Percentiles rank a stretch among this genome's conserved stretches.
These are phyloP conservation scores for Mycena olivaceomarginata DNA, from an alignment of 768 basidiomycete species.

Conservation along the genomic window DNA sequence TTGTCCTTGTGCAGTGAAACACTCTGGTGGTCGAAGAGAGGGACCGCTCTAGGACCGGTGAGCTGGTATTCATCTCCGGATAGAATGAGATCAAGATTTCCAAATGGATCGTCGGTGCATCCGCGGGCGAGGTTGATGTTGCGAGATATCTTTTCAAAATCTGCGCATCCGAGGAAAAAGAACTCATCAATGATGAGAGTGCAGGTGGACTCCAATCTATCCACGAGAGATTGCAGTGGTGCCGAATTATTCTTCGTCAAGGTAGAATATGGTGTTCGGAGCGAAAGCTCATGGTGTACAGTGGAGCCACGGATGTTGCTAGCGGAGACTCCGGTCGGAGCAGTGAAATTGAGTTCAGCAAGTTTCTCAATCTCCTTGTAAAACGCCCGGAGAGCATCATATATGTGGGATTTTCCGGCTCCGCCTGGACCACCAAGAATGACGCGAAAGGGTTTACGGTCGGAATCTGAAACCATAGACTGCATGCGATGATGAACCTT, in stretches of 20 bases:
- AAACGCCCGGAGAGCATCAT: constrained; percentile 38
- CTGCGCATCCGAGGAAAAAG: constrained; percentile 38
- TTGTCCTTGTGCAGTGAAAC: neutral
- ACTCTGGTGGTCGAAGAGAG: constrained; percentile 18
- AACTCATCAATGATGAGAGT: constrained; percentile 41
- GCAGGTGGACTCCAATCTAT: neutral
- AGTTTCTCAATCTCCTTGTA: constrained; percentile 10
- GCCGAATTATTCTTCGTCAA: constrained; percentile 21
- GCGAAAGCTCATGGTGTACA: constrained; percentile 25
- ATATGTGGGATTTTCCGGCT: constrained; percentile 47
- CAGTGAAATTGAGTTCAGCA: constrained; percentile 34
- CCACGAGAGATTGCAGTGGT: neutral
- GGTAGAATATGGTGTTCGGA: neutral
- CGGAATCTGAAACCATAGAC: neutral
- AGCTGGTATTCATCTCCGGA: constrained; percentile 43
- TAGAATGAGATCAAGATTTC: constrained; percentile 33
- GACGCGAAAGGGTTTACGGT: constrained; percentile 38
- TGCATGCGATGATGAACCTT: constrained; percentile 27
- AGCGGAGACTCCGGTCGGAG: constrained; percentile 46
- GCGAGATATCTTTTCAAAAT: constrained; percentile 30
- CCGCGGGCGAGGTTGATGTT: constrained; percentile 30
- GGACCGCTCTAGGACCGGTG: constrained; percentile 15
- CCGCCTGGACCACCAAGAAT: constrained; percentile 47
- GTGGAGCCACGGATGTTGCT: constrained; percentile 43
- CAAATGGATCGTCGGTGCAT: constrained; percentile 37